Percentiles rank a stretch among this genome's conserved stretches.
Conservation (phyloP, 345 rosid genomes). For the Cochlearia excelsa region DNA sequence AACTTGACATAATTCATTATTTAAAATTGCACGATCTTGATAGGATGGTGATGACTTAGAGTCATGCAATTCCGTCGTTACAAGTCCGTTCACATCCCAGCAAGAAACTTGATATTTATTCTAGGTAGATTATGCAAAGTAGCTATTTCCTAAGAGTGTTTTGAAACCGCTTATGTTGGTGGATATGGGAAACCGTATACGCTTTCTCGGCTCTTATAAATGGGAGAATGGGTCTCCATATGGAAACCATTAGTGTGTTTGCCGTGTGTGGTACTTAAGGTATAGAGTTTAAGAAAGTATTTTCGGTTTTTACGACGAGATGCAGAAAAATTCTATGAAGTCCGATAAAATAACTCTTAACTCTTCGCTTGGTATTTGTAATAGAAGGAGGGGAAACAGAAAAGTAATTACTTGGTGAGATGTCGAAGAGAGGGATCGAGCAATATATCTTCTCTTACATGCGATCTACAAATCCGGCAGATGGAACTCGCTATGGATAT, state of each 20-base stretch:
- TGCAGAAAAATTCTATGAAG: conserved; percentile 67
- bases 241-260: conserved; percentile 73
- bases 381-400: conserved; percentile 94
- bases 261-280: conserved; percentile 95
- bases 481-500: conserved; percentile 74
- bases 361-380: conserved; percentile 79
- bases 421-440: conserved; percentile 70
- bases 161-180: conserved; percentile 68
- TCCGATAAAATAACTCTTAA: conserved; percentile 86
- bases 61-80: too few species aligned
- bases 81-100: too few species aligned
- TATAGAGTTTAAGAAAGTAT: conserved; percentile 58
- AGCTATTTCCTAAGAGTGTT: conserved; percentile 56
- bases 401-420: conserved; percentile 66
- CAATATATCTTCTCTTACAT: conserved; percentile 77
- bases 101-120: conserved; percentile 74
- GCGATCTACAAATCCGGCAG: conserved; percentile 85
- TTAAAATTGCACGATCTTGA: too few species aligned
- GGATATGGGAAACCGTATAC: conserved; percentile 90
- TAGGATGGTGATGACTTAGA: too few species aligned
- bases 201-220: conserved; percentile 86
- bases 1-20: too few species aligned
- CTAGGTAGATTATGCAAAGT: conserved; percentile 87
- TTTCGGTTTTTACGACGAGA: conserved; percentile 69
- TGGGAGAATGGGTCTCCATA: conserved; percentile 68